Evolutionary conservation across 2,329 filamentous ascomycete genomes (phyloP), one percentile per base, ranked within the genome.

Genomic region (Teratosphaeria destructans): DNA sequence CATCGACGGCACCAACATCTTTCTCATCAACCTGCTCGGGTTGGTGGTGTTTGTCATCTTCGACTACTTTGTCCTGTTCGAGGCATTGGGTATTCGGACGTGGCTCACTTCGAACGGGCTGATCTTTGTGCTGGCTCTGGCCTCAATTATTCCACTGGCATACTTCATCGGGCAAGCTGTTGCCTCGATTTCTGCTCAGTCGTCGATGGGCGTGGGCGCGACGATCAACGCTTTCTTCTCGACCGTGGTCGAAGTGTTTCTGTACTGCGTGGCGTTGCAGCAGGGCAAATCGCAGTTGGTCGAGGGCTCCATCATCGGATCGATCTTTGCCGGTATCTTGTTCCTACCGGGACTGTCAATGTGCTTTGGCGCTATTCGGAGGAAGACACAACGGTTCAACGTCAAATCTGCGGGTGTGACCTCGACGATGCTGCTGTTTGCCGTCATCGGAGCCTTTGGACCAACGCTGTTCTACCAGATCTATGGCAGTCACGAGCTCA

Each of bases 91-190:
- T 23, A 66, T 95, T 27, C 78, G 94, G 29, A 85, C 81, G 62
- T 84, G 85, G 72, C 75, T 96, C 65, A 96, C 93, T 0, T 86
- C 89, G 29, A 86, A 90, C 0, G 90, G 90, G 8, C 87, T 97
- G 66, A 81, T 97, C 56, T 99, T 99, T 73, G 81, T 86, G 0
- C 82, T 92, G 3, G 89, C 88, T 3, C 76, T 99, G 14, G 79
- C 95, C 61, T 97, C 94, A 53, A 95, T 99, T 72, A 96, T 99
- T 55, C 94, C 94, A 3, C 76, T 99, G 58, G 94, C 94, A 14
- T 99, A 99, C 76, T 99, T 99, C 73, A 99, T 99, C 66, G 94
- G 94, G 1, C 94, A 99, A 76, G 94, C 94, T 43, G 94, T 99
- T 54, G 94, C 94, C 2, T 99, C 94, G 57, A 99, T 99, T 67